Conservation (phyloP, 192 early-diverging fungal species). For the Coemansia sp. region DNA sequence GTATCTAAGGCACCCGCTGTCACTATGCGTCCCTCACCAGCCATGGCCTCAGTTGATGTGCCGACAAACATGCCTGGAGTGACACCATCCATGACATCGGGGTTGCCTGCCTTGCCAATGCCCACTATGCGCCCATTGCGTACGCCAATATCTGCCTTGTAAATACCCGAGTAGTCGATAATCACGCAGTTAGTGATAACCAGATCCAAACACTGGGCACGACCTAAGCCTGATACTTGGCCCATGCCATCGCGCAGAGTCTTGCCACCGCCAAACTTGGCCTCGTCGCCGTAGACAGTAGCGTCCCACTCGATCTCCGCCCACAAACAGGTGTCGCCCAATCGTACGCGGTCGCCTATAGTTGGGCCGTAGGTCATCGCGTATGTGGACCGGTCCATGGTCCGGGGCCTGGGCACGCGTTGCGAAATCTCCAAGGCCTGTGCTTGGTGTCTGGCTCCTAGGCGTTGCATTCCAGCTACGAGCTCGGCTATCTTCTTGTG, state of each 20-base stretch:
- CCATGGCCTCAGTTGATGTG: slow-evolving; percentile 84
- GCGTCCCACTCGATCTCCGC: slow-evolving; percentile 86
- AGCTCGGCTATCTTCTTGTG: slow-evolving; percentile 14
- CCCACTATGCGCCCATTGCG: slow-evolving; percentile 80
- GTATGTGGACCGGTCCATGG: slow-evolving; percentile 78
- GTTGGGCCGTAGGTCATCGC: slow-evolving; percentile 93
- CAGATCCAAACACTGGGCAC: slow-evolving; percentile 79
- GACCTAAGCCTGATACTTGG: slow-evolving; percentile 63
- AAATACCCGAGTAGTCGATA: slow-evolving; percentile 91
- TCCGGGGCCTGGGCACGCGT: slow-evolving; percentile 54
- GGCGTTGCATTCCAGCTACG: slow-evolving; percentile 20
- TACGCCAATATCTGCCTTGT: slow-evolving; percentile 98
- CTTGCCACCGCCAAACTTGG: slow-evolving; percentile 95
- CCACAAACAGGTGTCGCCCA: slow-evolving; percentile 84
- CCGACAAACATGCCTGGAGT: slow-evolving; percentile 88
- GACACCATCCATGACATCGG: slow-evolving; percentile 93
- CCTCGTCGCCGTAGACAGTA: slow-evolving; percentile 92
- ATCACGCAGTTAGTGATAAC: slow-evolving; percentile 95
- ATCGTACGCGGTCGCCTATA: slow-evolving; percentile 79
- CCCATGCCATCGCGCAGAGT: slow-evolving; percentile 97
- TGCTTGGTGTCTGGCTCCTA: slow-evolving; percentile 55
- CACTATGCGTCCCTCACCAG: slow-evolving; percentile 87
- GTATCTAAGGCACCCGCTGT: slow-evolving; percentile 93
- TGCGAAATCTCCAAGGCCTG: slow-evolving; percentile 56
- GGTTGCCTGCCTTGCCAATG: slow-evolving; percentile 97